Percentiles rank a stretch among this genome's conserved stretches.
These are phyloP conservation scores for Mycosphaerelloides madeirae DNA, from an alignment of 2,329 filamentous ascomycete genomes.

Conservation along the genomic window DNA sequence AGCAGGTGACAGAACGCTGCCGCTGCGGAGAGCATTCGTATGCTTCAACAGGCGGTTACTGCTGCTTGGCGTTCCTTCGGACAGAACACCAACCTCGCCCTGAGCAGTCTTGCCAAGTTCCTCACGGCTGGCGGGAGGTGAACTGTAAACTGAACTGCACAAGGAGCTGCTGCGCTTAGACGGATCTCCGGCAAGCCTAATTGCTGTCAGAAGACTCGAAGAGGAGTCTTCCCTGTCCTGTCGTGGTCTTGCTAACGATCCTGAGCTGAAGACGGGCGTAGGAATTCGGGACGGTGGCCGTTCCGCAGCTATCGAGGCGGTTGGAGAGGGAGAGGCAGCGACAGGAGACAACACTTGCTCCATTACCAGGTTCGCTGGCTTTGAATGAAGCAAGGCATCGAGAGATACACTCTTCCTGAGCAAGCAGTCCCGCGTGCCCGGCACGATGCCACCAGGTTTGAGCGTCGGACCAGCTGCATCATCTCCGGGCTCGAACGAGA, in stretches of 20 bases:
- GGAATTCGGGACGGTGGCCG: conserved; percentile 38
- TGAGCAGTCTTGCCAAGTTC: conserved; percentile 8
- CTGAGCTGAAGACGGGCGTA: conserved; percentile 35
- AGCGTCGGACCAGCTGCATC: conserved; percentile 26
- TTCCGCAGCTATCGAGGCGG: conserved; percentile 11
- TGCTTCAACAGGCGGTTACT: conserved; percentile 20
- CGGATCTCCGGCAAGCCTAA: conserved; percentile 21
- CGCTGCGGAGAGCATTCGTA: conserved; percentile 23
- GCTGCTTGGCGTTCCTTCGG: conserved; percentile 1
- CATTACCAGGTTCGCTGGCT: not conserved
- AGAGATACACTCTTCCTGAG: conserved; percentile 27
- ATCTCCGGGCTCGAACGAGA: conserved; percentile 43
- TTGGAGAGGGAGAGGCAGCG: conserved; percentile 22
- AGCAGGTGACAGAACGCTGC: conserved; percentile 14
- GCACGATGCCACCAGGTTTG: not conserved
- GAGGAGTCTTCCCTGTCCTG: conserved; percentile 36
- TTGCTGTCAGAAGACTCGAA: conserved; percentile 35
- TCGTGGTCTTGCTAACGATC: conserved; percentile 31
- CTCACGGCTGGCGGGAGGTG: conserved; percentile 14
- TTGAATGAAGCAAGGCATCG: conserved; percentile 10
- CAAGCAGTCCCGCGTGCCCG: conserved; percentile 7
- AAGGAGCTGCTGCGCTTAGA: conserved; percentile 23
- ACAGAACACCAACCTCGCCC: conserved; percentile 1
- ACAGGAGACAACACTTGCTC: conserved; percentile 16
- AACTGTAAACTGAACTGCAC: conserved; percentile 25